Base-by-base conservation (phyloP, 345 rosid genomes). In the Angophora floribunda region DNA sequence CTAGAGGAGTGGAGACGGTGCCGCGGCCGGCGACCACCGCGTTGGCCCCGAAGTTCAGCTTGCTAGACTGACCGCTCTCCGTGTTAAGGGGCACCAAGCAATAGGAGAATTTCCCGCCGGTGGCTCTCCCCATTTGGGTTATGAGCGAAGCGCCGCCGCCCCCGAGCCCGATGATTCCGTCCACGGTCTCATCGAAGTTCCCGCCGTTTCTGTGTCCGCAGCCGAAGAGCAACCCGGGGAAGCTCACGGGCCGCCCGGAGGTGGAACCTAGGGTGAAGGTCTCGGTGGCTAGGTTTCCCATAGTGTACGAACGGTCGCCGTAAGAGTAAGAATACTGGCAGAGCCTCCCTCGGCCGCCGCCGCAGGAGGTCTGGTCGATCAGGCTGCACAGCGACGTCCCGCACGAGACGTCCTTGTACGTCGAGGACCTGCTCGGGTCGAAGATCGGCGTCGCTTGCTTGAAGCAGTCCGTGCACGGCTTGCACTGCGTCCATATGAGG, bases 41-140 rank as follows among this genome's bases (percentile, higher is more conserved):
- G 13, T 88, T 78, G 5, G 88, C 44, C 50, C 89, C 93, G 51
- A 52, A 89, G 57, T 44, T 79, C 51, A 67, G 85, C 88, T 88
- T 91, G 89, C 97, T 94, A 13, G 93, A 89, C 4, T 21, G 87
- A 3, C 24, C 84, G 21, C 86, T 63, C 3, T 88, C 51, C 36
- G 88, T 47, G 47, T 85, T 65, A 63, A 90, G 51, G 85, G 93
- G 93, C 3, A 95, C 92, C 89, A 95, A 90, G 89, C 96, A 95
- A 89, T 96, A 95, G 0, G 98, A 93, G 86, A 96, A 95, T 51
- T 87, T 93, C 11, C 93, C 91, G 10, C 90, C 89, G 28, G 92
- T 91, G 4, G 91, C 49, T 21, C 85, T 41, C 24, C 88, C 75
- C 55, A 91, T 75, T 57, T 90, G 94, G 9, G 90, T 44, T 6